A percentile compares a stretch with the other conserved stretches of the same genome.
Evolutionary conservation across 768 basidiomycete species (phyloP).

Genomic region (Tylopilus felleus): DNA sequence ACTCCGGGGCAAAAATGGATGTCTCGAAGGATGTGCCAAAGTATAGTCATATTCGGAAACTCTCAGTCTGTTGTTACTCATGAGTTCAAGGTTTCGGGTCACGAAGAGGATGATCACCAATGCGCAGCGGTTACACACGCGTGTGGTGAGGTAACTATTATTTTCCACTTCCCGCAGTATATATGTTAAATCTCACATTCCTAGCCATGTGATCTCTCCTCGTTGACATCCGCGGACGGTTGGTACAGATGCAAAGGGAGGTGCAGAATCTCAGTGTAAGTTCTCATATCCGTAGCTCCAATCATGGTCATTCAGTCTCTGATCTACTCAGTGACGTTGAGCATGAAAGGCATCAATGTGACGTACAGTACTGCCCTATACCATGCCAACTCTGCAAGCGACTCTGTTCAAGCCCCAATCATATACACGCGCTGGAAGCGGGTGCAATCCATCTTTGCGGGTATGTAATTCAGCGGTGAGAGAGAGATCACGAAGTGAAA

Average conservation of each 20-base stretch:
- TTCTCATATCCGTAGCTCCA: background rate
- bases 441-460: constrained; percentile 54
- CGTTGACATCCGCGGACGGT: constrained; percentile 25
- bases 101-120: constrained; percentile 47
- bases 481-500: constrained; percentile 11
- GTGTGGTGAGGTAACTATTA: constrained; percentile 48
- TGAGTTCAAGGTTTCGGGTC: constrained; percentile 40
- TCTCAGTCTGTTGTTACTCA: background rate
- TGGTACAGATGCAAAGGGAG: constrained; percentile 40
- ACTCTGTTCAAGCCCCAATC: constrained; percentile 43
- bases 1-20: constrained; percentile 46
- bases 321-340: constrained; percentile 38
- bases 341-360: constrained; percentile 50
- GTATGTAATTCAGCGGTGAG: constrained; percentile 29
- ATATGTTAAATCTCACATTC: background rate
- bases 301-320: background rate
- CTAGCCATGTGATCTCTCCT: constrained; percentile 43
- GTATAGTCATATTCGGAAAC: constrained; percentile 24
- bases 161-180: background rate
- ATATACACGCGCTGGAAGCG: constrained; percentile 49
- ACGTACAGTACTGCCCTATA: constrained; percentile 49
- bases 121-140: constrained; percentile 51
- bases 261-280: constrained; percentile 43
- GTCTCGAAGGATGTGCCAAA: constrained; percentile 50
- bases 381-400: constrained; percentile 54